Percentiles rank a stretch among this genome's conserved stretches.
Conservation (phyloP, 139 green algal species). For the Chlamydomonas sphaeroides region DNA sequence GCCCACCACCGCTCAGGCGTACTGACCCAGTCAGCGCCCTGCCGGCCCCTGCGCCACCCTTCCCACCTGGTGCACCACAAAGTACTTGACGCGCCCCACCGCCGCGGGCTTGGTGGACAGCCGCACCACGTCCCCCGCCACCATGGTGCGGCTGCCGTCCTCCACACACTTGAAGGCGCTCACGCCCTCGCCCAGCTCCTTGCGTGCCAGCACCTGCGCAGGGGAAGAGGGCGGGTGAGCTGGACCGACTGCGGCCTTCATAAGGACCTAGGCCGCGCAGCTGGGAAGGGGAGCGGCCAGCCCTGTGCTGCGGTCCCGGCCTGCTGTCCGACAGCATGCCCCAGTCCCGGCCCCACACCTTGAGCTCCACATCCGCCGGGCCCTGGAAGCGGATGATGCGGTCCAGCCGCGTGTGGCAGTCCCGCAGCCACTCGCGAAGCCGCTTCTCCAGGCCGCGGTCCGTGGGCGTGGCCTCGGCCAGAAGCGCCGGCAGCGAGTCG, state of each 20-base stretch:
- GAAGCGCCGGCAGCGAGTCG: conserved; percentile 75
- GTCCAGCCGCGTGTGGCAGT: conserved; percentile 79
- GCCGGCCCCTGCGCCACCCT: neutral
- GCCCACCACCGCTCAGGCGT: too few relatives aligned
- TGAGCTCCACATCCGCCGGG: conserved; percentile 47
- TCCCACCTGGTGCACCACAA: conserved; percentile 65
- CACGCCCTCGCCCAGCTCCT: conserved; percentile 54
- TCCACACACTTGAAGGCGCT: conserved; percentile 72
- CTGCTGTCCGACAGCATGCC: too few relatives aligned
- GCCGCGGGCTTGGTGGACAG: conserved; percentile 66
- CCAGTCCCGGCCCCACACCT: too few relatives aligned
- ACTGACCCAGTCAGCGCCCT: too few relatives aligned
- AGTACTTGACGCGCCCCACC: conserved; percentile 66
- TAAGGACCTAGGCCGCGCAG: too few relatives aligned
- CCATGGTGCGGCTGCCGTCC: conserved; percentile 53
- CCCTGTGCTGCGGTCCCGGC: too few relatives aligned
- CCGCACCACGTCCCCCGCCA: conserved; percentile 65
- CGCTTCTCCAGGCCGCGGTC: conserved; percentile 68
- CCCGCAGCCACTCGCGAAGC: conserved; percentile 75
- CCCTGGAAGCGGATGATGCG: conserved; percentile 66
- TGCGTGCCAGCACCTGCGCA: conserved; percentile 54
- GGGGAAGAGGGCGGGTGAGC: too few relatives aligned
- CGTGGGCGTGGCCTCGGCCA: conserved; percentile 59
- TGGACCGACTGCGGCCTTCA: too few relatives aligned
- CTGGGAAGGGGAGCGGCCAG: too few relatives aligned